phyloP scores from a whole-genome alignment of 2,329 filamentous ascomycete species.

The Fusarium liriodendri region DNA sequence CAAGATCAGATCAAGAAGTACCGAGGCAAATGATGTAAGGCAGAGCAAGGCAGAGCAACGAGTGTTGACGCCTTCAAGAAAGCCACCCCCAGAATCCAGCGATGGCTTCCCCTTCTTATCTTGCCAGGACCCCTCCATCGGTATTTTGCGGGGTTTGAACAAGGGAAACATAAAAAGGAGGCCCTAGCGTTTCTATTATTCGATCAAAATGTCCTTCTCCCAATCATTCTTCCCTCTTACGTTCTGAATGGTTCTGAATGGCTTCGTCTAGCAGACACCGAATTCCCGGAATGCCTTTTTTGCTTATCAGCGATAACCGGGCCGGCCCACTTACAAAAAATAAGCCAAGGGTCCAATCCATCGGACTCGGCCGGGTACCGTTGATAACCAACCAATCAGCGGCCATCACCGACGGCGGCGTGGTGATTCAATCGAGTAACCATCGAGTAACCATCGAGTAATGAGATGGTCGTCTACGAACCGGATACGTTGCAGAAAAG shows the following conservation, averaged over 20 bases:
- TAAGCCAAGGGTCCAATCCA: slow-evolving; percentile 26
- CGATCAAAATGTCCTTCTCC: slow-evolving; percentile 23
- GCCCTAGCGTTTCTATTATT: slow-evolving; percentile 21
- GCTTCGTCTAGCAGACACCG: slow-evolving; percentile 2
- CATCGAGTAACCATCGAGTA: slow-evolving; percentile 61
- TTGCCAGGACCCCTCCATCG: slow-evolving; percentile 5
- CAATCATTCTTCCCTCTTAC: slow-evolving; percentile 11
- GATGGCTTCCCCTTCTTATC: slow-evolving; percentile 29
- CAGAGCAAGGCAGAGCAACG: neutral
- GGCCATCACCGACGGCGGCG: slow-evolving; percentile 22
- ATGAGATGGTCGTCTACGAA: slow-evolving; percentile 31
- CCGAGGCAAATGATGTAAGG: neutral
- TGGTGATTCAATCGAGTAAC: slow-evolving; percentile 60
- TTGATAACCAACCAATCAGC: slow-evolving; percentile 39
- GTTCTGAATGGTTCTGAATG: neutral
- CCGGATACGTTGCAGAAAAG: neutral
- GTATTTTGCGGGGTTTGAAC: slow-evolving; percentile 10
- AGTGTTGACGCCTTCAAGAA: slow-evolving; percentile 11
- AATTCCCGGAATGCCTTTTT: neutral
- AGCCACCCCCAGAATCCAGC: slow-evolving; percentile 23
- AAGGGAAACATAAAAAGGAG: neutral
- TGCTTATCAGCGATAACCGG: slow-evolving; percentile 24
- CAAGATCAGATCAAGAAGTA: neutral
- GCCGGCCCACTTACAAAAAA: slow-evolving; percentile 26
- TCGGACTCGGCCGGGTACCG: slow-evolving; percentile 43